Evolutionary conservation across 2,329 filamentous ascomycete species (phyloP).

Genomic region (Xylaria sp.): DNA sequence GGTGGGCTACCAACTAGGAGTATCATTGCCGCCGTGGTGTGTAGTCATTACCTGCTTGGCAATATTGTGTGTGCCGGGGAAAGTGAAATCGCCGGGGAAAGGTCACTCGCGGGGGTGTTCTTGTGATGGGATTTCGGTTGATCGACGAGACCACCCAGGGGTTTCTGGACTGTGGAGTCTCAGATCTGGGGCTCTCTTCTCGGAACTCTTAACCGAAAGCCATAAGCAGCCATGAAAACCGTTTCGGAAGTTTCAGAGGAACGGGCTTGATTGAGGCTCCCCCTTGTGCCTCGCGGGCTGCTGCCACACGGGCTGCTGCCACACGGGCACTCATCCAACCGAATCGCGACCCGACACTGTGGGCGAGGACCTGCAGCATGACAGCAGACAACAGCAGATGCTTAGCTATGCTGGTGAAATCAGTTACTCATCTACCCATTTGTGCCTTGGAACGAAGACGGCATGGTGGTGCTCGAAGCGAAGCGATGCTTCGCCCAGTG

Average conservation of each 20-base stretch:
- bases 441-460: not conserved
- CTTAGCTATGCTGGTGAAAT: slow-evolving; percentile 4
- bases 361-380: slow-evolving; percentile 42
- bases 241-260: slow-evolving; percentile 41
- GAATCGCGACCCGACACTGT: slow-evolving; percentile 44
- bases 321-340: slow-evolving; percentile 44
- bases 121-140: slow-evolving; percentile 31
- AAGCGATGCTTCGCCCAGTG: slow-evolving; percentile 8
- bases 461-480: not conserved
- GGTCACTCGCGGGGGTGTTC: slow-evolving; percentile 19
- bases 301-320: slow-evolving; percentile 40
- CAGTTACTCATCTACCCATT: not conserved
- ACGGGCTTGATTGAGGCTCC: slow-evolving; percentile 44
- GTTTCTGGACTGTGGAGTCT: slow-evolving; percentile 42
- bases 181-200: slow-evolving; percentile 33
- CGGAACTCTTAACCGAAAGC: slow-evolving; percentile 47
- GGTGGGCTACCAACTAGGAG: not conserved
- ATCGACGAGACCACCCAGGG: slow-evolving; percentile 29
- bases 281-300: slow-evolving; percentile 38
- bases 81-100: slow-evolving; percentile 15
- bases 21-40: not conserved
- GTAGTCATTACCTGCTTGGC: slow-evolving; percentile 21
- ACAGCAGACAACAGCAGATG: slow-evolving; percentile 17
- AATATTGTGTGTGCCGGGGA: slow-evolving; percentile 1
- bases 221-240: slow-evolving; percentile 48